Conservation (phyloP, 108 stramenopile genomes). For the Aureococcus anophagefferens region DNA sequence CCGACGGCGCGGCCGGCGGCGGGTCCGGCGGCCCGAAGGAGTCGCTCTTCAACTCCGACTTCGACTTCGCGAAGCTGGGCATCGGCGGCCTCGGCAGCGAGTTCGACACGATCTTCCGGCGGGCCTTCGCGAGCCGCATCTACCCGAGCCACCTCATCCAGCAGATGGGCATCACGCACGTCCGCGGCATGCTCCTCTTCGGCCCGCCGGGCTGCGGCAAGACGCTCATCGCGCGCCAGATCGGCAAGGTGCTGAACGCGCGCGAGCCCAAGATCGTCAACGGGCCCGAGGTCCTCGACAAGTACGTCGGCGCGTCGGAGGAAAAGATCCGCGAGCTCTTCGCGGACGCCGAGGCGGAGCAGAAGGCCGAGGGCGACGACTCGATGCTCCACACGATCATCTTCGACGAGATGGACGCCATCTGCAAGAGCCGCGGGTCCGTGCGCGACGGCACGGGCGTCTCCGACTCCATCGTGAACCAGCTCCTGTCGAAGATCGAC, state of each 20-base stretch:
- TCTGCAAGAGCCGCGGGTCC: constrained; percentile 87
- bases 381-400: constrained; percentile 96
- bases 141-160: constrained; percentile 86
- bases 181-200: constrained; percentile 92
- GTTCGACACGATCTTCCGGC: constrained; percentile 94
- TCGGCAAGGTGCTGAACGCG: constrained; percentile 92
- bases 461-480: constrained; percentile 95
- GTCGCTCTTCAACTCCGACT: constrained; percentile 67
- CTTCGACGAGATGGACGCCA: constrained; percentile 99
- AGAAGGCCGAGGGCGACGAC: constrained; percentile 79
- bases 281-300: constrained; percentile 94
- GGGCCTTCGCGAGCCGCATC: constrained; percentile 92
- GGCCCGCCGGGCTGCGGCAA: constrained; percentile 96
- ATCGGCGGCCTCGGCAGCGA: constrained; percentile 92
- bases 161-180: constrained; percentile 95
- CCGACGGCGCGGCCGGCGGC: no score
- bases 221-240: constrained; percentile 93
- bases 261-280: constrained; percentile 97
- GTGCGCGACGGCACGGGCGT: constrained; percentile 86
- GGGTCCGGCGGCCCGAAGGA: no score
- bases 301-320: constrained; percentile 91
- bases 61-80: constrained; percentile 93
- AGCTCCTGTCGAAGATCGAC: constrained; percentile 96
- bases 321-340: constrained; percentile 94
- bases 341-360: constrained; percentile 73